Evolutionary conservation across 2,329 filamentous ascomycete genomes (phyloP).

Genomic region (Trichoderma atroviride): DNA sequence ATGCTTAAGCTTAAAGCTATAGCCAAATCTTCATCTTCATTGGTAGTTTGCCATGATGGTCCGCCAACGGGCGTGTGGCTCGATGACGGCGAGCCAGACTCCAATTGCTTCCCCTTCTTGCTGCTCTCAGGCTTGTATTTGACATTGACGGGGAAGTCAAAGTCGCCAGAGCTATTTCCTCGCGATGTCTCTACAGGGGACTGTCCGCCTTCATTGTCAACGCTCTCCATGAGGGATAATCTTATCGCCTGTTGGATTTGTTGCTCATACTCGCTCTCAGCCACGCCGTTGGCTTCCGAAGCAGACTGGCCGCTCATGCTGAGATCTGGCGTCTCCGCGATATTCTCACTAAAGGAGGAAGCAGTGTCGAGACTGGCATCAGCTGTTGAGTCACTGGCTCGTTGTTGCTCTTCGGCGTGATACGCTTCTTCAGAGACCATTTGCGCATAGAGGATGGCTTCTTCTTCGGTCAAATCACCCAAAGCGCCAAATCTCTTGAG

Average conservation of each 20-base stretch:
- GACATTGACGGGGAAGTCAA: constrained; percentile 56
- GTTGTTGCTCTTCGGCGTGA: constrained; percentile 58
- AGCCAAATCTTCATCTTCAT: constrained; percentile 59
- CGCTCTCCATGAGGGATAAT: constrained; percentile 60
- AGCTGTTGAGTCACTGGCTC: constrained; percentile 55
- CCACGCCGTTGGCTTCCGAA: constrained; percentile 42
- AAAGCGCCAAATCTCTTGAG: constrained; percentile 76
- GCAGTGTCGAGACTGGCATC: constrained; percentile 50
- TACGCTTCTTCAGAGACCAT: constrained; percentile 67
- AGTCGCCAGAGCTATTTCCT: constrained; percentile 51
- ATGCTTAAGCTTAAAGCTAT: constrained; percentile 63
- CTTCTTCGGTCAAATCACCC: constrained; percentile 65
- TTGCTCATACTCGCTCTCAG: constrained; percentile 55
- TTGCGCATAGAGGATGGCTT: constrained; percentile 65
- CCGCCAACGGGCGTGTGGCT: constrained; percentile 42
- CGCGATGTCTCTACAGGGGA: constrained; percentile 41
- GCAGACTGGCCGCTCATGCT: constrained; percentile 44
- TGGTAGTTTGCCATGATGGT: constrained; percentile 32
- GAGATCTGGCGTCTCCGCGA: constrained; percentile 59
- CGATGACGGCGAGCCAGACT: constrained; percentile 41
- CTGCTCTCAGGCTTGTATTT: constrained; percentile 49
- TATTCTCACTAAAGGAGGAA: constrained; percentile 47
- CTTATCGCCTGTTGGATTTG: constrained; percentile 66
- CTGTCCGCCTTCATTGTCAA: constrained; percentile 48
- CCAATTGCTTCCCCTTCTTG: constrained; percentile 45